phyloP scores from a whole-genome alignment of 257 asterid genomes.

The Rauvolfia tetraphylla region DNA sequence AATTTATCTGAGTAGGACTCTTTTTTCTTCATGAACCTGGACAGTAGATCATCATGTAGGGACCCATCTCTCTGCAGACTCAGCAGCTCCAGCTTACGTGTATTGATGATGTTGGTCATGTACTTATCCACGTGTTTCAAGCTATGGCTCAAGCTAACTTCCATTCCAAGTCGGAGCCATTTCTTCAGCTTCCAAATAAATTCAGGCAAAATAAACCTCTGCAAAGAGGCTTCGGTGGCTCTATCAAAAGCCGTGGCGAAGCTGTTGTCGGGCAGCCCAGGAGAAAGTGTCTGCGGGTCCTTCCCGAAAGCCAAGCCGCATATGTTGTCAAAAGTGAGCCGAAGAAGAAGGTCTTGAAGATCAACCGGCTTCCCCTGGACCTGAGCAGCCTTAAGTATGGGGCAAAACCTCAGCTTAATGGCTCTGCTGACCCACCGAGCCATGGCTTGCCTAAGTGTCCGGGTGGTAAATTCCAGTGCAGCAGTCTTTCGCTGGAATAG shows the following conservation, averaged over 20 bases:
- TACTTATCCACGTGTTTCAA: constrained; percentile 44
- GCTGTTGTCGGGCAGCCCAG: constrained; percentile 40
- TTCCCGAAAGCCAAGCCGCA: constrained; percentile 64
- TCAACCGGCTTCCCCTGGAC: constrained; percentile 36
- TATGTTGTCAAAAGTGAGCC: constrained; percentile 63
- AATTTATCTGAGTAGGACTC: constrained; percentile 45
- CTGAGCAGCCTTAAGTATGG: constrained; percentile 44
- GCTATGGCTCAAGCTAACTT: constrained; percentile 34
- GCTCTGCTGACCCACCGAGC: constrained; percentile 66
- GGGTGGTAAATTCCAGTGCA: constrained; percentile 56
- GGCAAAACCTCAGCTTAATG: constrained; percentile 46
- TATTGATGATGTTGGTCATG: constrained; percentile 42
- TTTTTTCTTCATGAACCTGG: constrained; percentile 57
- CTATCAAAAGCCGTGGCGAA: constrained; percentile 51
- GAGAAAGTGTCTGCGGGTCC: constrained; percentile 51
- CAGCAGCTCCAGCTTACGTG: constrained; percentile 51
- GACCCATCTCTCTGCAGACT: constrained; percentile 35
- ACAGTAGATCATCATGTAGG: constrained; percentile 48
- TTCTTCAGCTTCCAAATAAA: constrained; percentile 48
- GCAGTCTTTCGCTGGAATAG: constrained; percentile 63
- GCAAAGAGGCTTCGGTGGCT: constrained; percentile 60
- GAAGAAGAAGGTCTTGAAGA: constrained; percentile 47
- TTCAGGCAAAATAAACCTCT: constrained; percentile 48
- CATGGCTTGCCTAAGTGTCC: constrained; percentile 63
- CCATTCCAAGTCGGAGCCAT: constrained; percentile 53